A percentile compares a stretch with the other conserved stretches of the same genome.
phyloP scores from a whole-genome alignment of 106 monocot species.

The Apostasia ramifera region DNA sequence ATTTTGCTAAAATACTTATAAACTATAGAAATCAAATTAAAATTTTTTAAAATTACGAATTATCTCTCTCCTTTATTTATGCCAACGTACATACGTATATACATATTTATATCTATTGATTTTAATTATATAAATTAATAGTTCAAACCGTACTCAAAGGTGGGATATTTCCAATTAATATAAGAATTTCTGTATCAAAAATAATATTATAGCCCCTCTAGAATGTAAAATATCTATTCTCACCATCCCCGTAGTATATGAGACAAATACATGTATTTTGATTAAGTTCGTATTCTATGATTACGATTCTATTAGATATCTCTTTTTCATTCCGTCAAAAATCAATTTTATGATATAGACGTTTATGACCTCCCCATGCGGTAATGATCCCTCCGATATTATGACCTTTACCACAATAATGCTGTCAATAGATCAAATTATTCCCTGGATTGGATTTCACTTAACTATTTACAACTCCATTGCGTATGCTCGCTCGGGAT shows the following conservation, averaged over 20 bases:
- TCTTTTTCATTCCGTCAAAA: background rate
- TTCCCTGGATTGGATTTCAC: no score
- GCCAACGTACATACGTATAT: no score
- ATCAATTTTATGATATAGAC: background rate
- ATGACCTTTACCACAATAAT: background rate
- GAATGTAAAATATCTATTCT: slow-evolving; percentile 1
- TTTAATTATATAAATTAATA: background rate
- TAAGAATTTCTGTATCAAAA: background rate
- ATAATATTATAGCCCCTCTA: background rate
- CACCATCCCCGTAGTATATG: background rate
- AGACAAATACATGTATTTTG: background rate
- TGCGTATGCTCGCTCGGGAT: no score
- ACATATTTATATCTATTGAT: no score
- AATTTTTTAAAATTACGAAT: no score
- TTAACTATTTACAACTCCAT: no score
- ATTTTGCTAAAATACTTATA: no score
- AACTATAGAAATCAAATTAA: no score
- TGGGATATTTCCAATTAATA: background rate
- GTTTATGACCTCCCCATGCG: background rate
- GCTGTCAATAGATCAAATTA: background rate
- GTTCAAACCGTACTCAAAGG: background rate
- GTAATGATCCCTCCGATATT: background rate
- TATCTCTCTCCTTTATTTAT: no score
- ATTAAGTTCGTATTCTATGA: background rate
- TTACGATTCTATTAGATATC: slow-evolving; percentile 1